These are phyloP conservation scores for Fusarium setosum DNA, from an alignment of 2,329 filamentous ascomycete species.

Conservation along the genomic window DNA sequence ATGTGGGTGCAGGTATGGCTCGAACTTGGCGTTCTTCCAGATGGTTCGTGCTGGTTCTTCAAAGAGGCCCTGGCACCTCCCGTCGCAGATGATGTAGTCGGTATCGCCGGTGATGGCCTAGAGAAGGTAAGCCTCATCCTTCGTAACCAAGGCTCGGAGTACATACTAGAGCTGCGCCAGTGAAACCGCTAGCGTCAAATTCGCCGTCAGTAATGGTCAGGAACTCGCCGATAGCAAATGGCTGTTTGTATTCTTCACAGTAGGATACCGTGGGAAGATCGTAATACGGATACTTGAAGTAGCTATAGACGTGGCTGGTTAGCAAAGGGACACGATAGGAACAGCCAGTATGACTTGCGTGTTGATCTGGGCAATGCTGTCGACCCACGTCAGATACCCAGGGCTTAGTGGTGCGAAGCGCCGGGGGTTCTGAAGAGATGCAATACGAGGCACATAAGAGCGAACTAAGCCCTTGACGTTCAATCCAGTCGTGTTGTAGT, in stretches of 20 bases:
- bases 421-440: slow-evolving; percentile 22
- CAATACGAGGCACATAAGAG: slow-evolving; percentile 28
- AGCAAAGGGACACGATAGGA: background rate
- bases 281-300: slow-evolving; percentile 32
- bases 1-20: slow-evolving; percentile 27
- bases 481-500: slow-evolving; percentile 25
- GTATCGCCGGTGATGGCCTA: slow-evolving; percentile 28
- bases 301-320: background rate
- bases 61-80: slow-evolving; percentile 41
- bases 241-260: slow-evolving; percentile 26
- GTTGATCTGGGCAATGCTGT: slow-evolving; percentile 21
- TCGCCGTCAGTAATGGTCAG: slow-evolving; percentile 27
- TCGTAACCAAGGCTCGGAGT: background rate
- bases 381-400: slow-evolving; percentile 29
- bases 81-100: slow-evolving; percentile 41
- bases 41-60: slow-evolving; percentile 37
- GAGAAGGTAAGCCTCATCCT: background rate
- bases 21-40: slow-evolving; percentile 28
- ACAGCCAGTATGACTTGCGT: background rate
- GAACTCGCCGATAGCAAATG: slow-evolving; percentile 31
- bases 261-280: slow-evolving; percentile 21
- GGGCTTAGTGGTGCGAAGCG: slow-evolving; percentile 10
- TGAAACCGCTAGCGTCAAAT: slow-evolving; percentile 30
- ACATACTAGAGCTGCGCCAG: slow-evolving; percentile 26
- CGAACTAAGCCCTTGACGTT: slow-evolving; percentile 21